Base-by-base conservation (phyloP, 352 stramenopile genomes). In the Phytophthora idaei region DNA sequence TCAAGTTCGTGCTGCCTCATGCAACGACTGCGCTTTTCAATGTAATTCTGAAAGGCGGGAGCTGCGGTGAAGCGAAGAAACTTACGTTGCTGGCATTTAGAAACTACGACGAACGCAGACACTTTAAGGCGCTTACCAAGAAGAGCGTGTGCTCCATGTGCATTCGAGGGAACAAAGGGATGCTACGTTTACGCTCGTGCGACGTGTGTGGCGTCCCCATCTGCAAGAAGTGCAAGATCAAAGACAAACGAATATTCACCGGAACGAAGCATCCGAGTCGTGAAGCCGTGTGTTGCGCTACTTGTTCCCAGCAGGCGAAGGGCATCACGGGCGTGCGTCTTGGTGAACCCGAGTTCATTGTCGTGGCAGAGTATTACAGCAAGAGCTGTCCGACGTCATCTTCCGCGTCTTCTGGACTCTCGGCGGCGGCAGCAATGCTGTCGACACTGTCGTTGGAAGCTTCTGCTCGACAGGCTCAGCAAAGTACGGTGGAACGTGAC, bases 221-320 rank as follows among this genome's bases (percentile, higher is more conserved):
- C 15, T 89, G 80, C 48, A 65, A 68, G 1, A 75, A 68, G 41
- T 90, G 82, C 65, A 74, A 69, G 32, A 60, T 78, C 25, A 90
- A 89, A 50, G 78, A 83, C 51, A 57, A 55, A 42, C 53, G 55
- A 11, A 65, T 85, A 17, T 84, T 89, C 29, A 41, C 67, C 0
- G 69, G 79, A 5, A 61, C 14, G 9, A 57, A 55, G 28, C 57
- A 64, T 31, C 59, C 71, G 2, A 65, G 57, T 56, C 44, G 41
- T 42, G 47, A 54, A 8, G 62, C 77, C 9, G 54, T 61, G 37
- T 76, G 73, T 17, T 87, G 78, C 52, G 64, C 69, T 9, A 66
- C 52, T 27, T 87, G 75, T 44, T 67, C 70, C 0, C 56, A 69
- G 32, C 62, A 77, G 34, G 64, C 67, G 10, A 76, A 74, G 28